Base-by-base conservation (phyloP, 805 yeast species). In the Yamadazyma akitaensis region DNA sequence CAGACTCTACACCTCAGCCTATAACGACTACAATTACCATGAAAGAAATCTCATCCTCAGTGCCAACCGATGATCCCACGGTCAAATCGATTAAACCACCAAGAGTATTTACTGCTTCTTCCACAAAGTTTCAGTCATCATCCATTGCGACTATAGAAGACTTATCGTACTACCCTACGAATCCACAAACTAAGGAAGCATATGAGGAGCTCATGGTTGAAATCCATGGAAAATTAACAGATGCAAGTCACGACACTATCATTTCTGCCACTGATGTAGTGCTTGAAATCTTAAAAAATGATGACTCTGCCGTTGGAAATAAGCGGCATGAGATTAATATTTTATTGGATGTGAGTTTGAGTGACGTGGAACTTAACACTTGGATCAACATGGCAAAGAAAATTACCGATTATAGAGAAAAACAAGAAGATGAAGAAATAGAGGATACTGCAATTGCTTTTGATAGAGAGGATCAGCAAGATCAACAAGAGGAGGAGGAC, bases 191-290 rank as follows among this genome's bases (percentile, higher is more conserved):
- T 13, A 62, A 72, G 2, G 70, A 67, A 26, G 61, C 70, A 0
- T 85, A 82, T 60, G 84, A 81, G 37, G 60, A 70, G 37, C 70
- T 89, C n/a, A 64, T 85, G 49, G 62, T 77, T 0, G 80, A 87
- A 81, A 78, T 86, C 3, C 72, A 77, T 5, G 61, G 67, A 2
- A 68, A 72, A 14, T 64, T 86, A 34, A 85, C 84, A 11, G 97
- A 90, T 60, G 79, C 87, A n/a, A 80, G 91, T 8, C 89, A 85
- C 46, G 87, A 81, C 37, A 78, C 82, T 1, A 73, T 89, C 2
- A 60, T 81, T 17, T 84, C 94, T 2, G 87, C 90, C 4, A 80
- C 88, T 2, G 94, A 87, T 59, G 68, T 83, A 3, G 58, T 83
- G 0, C 55, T 88, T 34, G 84, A 78, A 51, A 63, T 76, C 1